These are phyloP conservation scores for Harringtonia aguacate DNA, from an alignment of 2,329 filamentous ascomycete genomes.

Conservation along the genomic window DNA sequence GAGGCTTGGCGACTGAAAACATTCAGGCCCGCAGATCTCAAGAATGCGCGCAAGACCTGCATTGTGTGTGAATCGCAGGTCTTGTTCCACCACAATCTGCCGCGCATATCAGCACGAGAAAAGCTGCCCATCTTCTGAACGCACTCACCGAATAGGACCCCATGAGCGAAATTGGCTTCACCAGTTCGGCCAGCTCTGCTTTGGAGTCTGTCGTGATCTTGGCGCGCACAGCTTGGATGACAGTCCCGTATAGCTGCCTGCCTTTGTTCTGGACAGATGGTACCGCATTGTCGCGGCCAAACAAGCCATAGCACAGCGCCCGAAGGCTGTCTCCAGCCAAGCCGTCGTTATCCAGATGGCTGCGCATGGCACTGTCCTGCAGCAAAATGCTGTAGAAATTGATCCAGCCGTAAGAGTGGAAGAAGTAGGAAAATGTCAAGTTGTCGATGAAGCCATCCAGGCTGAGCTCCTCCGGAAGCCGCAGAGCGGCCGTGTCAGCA, in stretches of 20 bases:
- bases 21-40: conserved; percentile 15
- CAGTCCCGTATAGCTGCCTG: conserved; percentile 7
- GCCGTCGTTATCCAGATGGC: conserved; percentile 10
- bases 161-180: conserved; percentile 13
- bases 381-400: conserved; percentile 18
- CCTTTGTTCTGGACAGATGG: conserved; percentile 8
- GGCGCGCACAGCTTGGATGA: conserved; percentile 6
- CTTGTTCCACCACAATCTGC: conserved; percentile 15
- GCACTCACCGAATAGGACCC: conserved; percentile 11
- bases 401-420: conserved; percentile 18
- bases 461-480: conserved; percentile 8
- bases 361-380: conserved; percentile 13
- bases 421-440: conserved; percentile 18
- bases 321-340: conserved; percentile 13
- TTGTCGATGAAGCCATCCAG: conserved; percentile 16
- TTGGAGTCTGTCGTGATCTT: conserved; percentile 5
- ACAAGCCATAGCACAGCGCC: conserved; percentile 12
- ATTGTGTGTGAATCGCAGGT: conserved; percentile 16
- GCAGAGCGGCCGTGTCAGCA: not conserved
- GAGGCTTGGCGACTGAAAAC: conserved; percentile 14
- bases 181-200: conserved; percentile 9
- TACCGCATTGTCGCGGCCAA: conserved; percentile 12
- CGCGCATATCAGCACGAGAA: not conserved
- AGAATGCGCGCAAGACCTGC: conserved; percentile 16
- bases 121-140: no score